Evolutionary conservation across 805 yeast species (phyloP), one percentile per base, ranked within the genome.

Genomic region (Starmerella bombi): DNA sequence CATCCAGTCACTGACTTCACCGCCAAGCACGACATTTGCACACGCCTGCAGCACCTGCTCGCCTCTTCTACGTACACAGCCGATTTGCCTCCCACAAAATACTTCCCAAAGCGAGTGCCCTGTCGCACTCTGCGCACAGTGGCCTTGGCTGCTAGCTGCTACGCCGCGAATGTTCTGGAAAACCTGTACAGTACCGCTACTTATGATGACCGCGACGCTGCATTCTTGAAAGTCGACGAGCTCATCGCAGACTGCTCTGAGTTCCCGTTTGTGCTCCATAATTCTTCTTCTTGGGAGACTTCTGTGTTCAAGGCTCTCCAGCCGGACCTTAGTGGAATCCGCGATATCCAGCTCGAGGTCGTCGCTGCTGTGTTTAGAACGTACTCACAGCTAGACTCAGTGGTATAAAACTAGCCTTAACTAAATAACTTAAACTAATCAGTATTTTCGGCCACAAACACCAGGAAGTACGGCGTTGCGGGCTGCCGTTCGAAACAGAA

Each of bases 111-210:
- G 21, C 68, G 71, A 10, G 70, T 80, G 1, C 73, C 79, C 30
- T 80, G 72, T 64, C 73, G 77, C 50, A 68, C 73, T 55, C 67
- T 91, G 42, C 74, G 98, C 54, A 71, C 94, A 3, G 68, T 91
- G 32, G 70, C 91, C 19, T 71, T 91, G 50, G 83, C 84, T 16
- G 77, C 86, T 53, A 93, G 93, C 15, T 75, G 94, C 16, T 84
- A 83, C 57, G 96, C 97, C 22, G 98, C 96, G 32, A 91, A 85
- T 58, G 98, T 91, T 10, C 71, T 91, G 51, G 98, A 91, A 54
- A 91, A 88, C 57, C 88, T 84, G 3, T 67, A 86, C 44, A 43
- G 55, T 12, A 68, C 77, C 22, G 67, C 86, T 47, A 78, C 77
- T 50, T 85, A 83, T 59, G 95, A 84, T 51, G 80, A 76, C 50